These are phyloP conservation scores for Fusarium floridanum DNA, from an alignment of 2,329 filamentous ascomycete genomes.

Conservation along the genomic window DNA sequence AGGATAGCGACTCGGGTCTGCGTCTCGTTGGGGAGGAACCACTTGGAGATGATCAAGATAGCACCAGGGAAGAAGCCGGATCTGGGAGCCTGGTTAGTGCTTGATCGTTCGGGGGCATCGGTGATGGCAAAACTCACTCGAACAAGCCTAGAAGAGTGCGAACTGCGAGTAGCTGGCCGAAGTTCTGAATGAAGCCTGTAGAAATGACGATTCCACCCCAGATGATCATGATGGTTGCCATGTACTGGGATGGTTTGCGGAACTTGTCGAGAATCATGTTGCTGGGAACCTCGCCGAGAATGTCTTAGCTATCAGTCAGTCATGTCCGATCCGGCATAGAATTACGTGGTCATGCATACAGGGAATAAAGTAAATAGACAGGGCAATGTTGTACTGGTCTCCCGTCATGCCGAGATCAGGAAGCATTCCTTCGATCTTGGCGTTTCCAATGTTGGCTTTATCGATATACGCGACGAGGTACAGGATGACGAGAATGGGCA, in stretches of 20 bases:
- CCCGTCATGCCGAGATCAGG: slow-evolving; percentile 26
- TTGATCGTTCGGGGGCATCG: neutral
- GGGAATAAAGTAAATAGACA: slow-evolving; percentile 35
- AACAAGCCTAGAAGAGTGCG: slow-evolving; percentile 29
- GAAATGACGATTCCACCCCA: slow-evolving; percentile 31
- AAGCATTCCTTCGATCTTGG: slow-evolving; percentile 35
- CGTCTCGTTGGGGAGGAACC: slow-evolving; percentile 49
- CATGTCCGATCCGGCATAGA: fast-evolving
- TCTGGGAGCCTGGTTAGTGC: neutral
- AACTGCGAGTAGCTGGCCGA: slow-evolving; percentile 24
- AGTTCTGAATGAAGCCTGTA: slow-evolving; percentile 28
- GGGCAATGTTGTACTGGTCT: slow-evolving; percentile 33
- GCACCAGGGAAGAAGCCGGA: slow-evolving; percentile 50
- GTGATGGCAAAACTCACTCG: neutral
- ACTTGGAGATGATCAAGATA: slow-evolving; percentile 47
- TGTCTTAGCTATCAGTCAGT: slow-evolving; percentile 10
- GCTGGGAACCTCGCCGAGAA: slow-evolving; percentile 31
- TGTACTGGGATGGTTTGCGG: slow-evolving; percentile 30
- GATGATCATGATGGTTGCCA: slow-evolving; percentile 31
- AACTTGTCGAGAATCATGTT: slow-evolving; percentile 38
- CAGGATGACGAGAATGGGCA: slow-evolving; percentile 31
- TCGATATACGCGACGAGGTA: slow-evolving; percentile 35
- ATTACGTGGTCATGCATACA: neutral
- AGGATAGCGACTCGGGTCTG: slow-evolving; percentile 47
- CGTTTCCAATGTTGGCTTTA: slow-evolving; percentile 36